Base-by-base conservation (phyloP, 2,329 filamentous ascomycete species). In the Cyanodermella asteris region DNA sequence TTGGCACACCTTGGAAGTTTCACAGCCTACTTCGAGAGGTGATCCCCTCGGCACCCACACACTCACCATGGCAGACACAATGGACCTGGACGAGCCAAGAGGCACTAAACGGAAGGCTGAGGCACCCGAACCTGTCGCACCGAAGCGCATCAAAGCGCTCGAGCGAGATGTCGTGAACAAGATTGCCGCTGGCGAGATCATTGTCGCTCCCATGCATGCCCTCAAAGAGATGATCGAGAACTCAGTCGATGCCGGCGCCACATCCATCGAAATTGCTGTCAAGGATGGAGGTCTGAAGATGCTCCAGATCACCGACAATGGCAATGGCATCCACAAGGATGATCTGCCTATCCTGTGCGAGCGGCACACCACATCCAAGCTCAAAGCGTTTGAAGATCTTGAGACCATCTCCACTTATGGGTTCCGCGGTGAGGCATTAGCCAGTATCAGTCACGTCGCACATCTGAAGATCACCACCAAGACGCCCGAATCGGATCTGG, bases 221-320 rank as follows among this genome's bases (percentile, higher is more conserved):
- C 51, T 97, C 29, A 97, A 97, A 49, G 87, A 97, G 46, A 56
- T 97, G 24, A 81, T 97, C 8, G 87, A 97, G 46, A 97, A 97
- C 40, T 74, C 87, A 4, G 81, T 97, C 10, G 90, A 97, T 50
- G 87, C 90, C n/a, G 84, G 87, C 5, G 77, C 87, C 3, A 94
- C 87, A 0, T 69, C 73, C 3, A 55, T 97, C 22, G 87, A 97
- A 43, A 72, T 97, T 11, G 46, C 93, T 4, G 75, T 91, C 38
- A 94, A 91, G 47, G 87, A 97, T 23, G 87, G 87, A 7, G 87
- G 90, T 1, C 57, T 97, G 33, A 97, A 94, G 47, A 55, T 94
- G 20, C 61, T 97, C 10, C 90, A 97, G 42, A 93, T 97, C 38
- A 91, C 82, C 3, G 87, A 97, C 46, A 97, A 97, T 47, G 87